Evolutionary conservation across 2,329 filamentous ascomycete genomes (phyloP).

Genomic region (Anthostomella pinea): DNA sequence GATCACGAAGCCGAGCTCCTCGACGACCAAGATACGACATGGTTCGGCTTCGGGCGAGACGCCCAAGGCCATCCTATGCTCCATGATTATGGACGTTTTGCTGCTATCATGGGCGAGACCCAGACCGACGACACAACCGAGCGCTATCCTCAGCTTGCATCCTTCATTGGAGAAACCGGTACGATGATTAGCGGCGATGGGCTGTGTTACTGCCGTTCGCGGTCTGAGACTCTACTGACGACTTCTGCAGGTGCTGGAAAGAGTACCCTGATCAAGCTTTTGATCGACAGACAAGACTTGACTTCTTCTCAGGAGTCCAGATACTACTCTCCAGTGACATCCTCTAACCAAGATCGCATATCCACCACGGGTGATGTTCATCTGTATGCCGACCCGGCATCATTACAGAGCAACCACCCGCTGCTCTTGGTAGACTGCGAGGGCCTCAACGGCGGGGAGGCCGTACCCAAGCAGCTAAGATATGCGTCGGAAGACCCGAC

Average conservation of each 20-base stretch:
- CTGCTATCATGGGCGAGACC: slow-evolving; percentile 38
- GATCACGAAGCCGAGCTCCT: slow-evolving; percentile 31
- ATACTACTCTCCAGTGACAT: slow-evolving; percentile 44
- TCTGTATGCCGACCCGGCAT: slow-evolving; percentile 48
- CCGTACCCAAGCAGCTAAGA: slow-evolving; percentile 29
- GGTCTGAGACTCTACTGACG: no score
- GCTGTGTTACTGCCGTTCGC: slow-evolving; percentile 2
- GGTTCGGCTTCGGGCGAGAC: slow-evolving; percentile 34
- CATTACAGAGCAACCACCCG: slow-evolving; percentile 36
- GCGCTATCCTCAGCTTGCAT: slow-evolving; percentile 38
- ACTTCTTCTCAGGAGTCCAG: slow-evolving; percentile 25
- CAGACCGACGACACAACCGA: slow-evolving; percentile 24
- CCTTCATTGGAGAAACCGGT: slow-evolving; percentile 43
- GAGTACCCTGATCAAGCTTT: slow-evolving; percentile 47
- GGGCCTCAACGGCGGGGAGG: slow-evolving; percentile 49
- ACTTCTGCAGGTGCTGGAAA: slow-evolving; percentile 41
- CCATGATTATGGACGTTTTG: slow-evolving; percentile 39
- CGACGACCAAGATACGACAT: slow-evolving; percentile 33
- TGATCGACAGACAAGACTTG: slow-evolving; percentile 38
- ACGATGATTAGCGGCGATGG: slow-evolving; percentile 5
- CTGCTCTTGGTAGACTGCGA: slow-evolving; percentile 52
- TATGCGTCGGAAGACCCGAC: slow-evolving; percentile 15
- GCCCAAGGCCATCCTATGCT: slow-evolving; percentile 26
- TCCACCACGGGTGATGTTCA: slow-evolving; percentile 52
- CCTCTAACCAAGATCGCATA: slow-evolving; percentile 37